Base-by-base conservation (phyloP, 331 rosid genomes). In the Erythrophleum ivorense region DNA sequence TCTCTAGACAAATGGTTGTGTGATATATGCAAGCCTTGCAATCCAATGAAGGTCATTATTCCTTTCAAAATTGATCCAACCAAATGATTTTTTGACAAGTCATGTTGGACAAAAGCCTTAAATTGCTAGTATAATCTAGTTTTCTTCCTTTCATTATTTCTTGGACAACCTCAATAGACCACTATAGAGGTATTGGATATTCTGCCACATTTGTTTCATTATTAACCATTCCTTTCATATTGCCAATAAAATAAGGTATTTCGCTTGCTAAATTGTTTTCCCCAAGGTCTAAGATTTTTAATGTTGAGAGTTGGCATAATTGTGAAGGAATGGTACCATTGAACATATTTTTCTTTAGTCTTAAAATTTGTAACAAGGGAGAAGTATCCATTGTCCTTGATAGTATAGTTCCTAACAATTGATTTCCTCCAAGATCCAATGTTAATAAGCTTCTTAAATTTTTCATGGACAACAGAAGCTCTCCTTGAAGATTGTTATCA, bases 271-370 rank as follows among this genome's bases (percentile, higher is more conserved):
- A 43, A 9, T 82, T 77, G 75, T 88, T 88, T 3, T 12, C 2
- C 0, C 89, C 72, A 45, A 91, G 75, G 54, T 87, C 91, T 85
- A 91, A 82, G 48, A 87, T 80, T 78, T n/a, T 80, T 0, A 88
- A 43, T 0, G 12, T 0, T 3, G 21, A 13, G 2, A 86, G 80
- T 41, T 60, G 3, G 14, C 88, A 89, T 1, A 91, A 2, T 6
- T 82, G 13, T 0, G 7, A n/a, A 11, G 91, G 94, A 52, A 89
- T 24, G 29, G 29, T 24, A 24, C 29, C 29, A 24, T 24, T 1
- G 29, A 24, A 24, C 29, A 24, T 24, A 70, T 89, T 87, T 12
- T 71, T 46, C 2, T 62, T 83, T 3, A 87, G 19, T 46, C 53
- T 79, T 0, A 87, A 80, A 76, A 89, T 12, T 11, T 11, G 52